Conservation (phyloP, 1,284 basidiomycete species). For the Anthracocystis setariae region DNA sequence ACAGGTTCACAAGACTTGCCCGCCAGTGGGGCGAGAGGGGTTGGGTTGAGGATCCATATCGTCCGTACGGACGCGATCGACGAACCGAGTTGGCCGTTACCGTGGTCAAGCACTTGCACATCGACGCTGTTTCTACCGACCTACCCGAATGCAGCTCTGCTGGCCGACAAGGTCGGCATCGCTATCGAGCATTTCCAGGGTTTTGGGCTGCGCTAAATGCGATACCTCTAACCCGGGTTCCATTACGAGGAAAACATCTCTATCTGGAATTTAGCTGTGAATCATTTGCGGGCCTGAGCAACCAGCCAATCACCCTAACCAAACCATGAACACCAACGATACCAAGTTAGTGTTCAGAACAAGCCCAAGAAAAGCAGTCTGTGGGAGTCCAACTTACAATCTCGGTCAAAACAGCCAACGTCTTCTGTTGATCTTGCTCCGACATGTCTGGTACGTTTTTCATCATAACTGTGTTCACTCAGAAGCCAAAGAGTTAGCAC, state of each 20-base stretch:
- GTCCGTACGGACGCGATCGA: constrained; percentile 16
- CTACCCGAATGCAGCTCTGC: constrained; percentile 18
- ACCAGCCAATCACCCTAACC: constrained; percentile 40
- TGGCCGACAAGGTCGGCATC: constrained; percentile 40
- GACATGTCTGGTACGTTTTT: constrained; percentile 65
- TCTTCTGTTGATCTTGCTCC: constrained; percentile 50
- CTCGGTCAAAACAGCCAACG: constrained; percentile 49
- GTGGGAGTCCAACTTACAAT: constrained; percentile 37
- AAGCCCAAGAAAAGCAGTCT: not conserved
- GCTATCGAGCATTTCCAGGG: constrained; percentile 55
- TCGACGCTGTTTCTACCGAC: constrained; percentile 54
- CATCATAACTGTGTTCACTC: constrained; percentile 60
- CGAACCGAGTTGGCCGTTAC: constrained; percentile 36
- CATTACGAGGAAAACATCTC: constrained; percentile 3
- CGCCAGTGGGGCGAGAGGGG: constrained; percentile 34
- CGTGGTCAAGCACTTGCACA: constrained; percentile 59
- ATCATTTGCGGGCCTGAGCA: constrained; percentile 35
- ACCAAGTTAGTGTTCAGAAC: not conserved
- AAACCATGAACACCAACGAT: not conserved
- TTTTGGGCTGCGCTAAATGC: constrained; percentile 44
- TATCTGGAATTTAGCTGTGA: not conserved
- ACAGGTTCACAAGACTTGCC: constrained; percentile 57
- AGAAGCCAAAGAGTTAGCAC: no score
- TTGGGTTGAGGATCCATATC: constrained; percentile 52
- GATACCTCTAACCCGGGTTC: not conserved